These are phyloP conservation scores for Globisporangium yorkense DNA, from an alignment of 352 stramenopile genomes.

Conservation along the genomic window DNA sequence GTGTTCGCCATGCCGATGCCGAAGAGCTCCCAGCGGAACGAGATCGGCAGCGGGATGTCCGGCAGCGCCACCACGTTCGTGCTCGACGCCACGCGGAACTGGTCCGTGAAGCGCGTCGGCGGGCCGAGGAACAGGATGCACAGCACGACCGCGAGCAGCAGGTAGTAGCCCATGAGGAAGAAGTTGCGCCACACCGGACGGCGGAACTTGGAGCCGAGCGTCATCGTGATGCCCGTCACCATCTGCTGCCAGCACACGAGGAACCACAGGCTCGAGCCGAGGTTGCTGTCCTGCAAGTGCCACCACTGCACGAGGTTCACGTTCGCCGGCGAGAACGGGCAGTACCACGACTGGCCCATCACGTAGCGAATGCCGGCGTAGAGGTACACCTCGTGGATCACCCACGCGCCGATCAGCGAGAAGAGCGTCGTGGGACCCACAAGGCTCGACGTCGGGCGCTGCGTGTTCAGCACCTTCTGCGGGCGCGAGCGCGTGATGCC, in stretches of 20 bases:
- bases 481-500: slow-evolving; percentile 64
- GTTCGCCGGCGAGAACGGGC: slow-evolving; percentile 55
- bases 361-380: slow-evolving; percentile 56
- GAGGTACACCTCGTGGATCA: slow-evolving; percentile 77
- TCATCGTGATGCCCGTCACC: slow-evolving; percentile 49
- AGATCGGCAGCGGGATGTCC: slow-evolving; percentile 54
- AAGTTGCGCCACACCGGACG: slow-evolving; percentile 55
- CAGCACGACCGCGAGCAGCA: slow-evolving; percentile 46
- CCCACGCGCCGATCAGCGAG: slow-evolving; percentile 44
- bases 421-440: slow-evolving; percentile 68
- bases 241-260: slow-evolving; percentile 68
- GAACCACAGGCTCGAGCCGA: slow-evolving; percentile 54
- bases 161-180: slow-evolving; percentile 60
- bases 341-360: slow-evolving; percentile 58
- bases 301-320: slow-evolving; percentile 72
- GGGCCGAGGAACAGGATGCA: slow-evolving; percentile 49
- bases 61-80: slow-evolving; percentile 66
- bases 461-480: slow-evolving; percentile 44
- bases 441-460: slow-evolving; percentile 78
- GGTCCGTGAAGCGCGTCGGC: slow-evolving; percentile 50
- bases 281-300: slow-evolving; percentile 64
- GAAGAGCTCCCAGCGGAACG: slow-evolving; percentile 63
- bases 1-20: slow-evolving; percentile 55
- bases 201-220: slow-evolving; percentile 63
- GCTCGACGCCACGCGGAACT: slow-evolving; percentile 69